Evolutionary conservation across 345 rosid species (phyloP).

Genomic region (Acer yangbiense): DNA sequence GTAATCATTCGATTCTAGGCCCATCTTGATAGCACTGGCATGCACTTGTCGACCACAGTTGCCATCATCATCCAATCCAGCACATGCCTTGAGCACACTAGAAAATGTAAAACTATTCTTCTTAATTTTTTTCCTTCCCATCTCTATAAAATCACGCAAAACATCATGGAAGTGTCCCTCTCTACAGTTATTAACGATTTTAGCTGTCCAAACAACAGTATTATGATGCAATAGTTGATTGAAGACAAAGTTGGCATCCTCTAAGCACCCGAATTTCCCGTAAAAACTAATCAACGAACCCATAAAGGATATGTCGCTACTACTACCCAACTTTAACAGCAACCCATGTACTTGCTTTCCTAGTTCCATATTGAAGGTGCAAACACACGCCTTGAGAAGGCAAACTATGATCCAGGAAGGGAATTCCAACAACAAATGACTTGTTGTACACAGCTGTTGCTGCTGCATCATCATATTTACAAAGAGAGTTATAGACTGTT

Average conservation of each 20-base stretch:
- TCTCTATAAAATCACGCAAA: slow-evolving; percentile 46
- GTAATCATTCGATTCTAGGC: slow-evolving; percentile 44
- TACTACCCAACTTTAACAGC: slow-evolving; percentile 52
- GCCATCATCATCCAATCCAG: slow-evolving; percentile 48
- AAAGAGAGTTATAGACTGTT: slow-evolving; percentile 49
- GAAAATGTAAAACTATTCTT: slow-evolving; percentile 45
- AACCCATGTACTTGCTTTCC: slow-evolving; percentile 74
- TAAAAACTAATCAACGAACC: slow-evolving; percentile 59
- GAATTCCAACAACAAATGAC: slow-evolving; percentile 19
- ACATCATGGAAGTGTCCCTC: slow-evolving; percentile 45
- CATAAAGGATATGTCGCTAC: slow-evolving; percentile 32
- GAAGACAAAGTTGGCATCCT: slow-evolving; percentile 46
- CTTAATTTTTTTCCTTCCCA: slow-evolving; percentile 48
- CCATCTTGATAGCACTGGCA: slow-evolving; percentile 54
- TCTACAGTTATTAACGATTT: slow-evolving; percentile 53
- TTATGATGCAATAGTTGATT: slow-evolving; percentile 32
- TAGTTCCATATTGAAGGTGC: slow-evolving; percentile 43
- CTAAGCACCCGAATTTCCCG: slow-evolving; percentile 43
- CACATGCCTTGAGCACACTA: slow-evolving; percentile 56
- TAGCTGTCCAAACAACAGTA: slow-evolving; percentile 53
- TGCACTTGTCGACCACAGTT: slow-evolving; percentile 55
- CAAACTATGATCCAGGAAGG: slow-evolving; percentile 50
- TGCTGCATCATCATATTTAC: slow-evolving; percentile 31
- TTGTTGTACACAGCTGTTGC: not conserved
- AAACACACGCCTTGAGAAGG: slow-evolving; percentile 54